Evolutionary conservation across 495 filamentous ascomycete genomes (phyloP).

Genomic region (Trypethelium eluteriae): DNA sequence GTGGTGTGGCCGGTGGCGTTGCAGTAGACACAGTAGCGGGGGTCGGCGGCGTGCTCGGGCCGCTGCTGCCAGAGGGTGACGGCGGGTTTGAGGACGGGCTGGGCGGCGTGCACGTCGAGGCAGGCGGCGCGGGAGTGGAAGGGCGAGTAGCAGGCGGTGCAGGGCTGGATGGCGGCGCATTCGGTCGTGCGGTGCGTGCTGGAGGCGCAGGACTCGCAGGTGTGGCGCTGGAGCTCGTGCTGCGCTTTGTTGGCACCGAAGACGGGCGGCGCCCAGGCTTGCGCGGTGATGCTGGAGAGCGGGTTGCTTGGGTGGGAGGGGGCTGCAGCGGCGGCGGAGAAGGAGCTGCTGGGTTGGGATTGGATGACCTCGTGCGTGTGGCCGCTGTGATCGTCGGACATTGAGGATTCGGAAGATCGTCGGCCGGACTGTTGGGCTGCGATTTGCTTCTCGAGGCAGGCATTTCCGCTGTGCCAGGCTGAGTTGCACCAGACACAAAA

Average conservation of each 20-base stretch:
- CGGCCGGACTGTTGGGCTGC: neutral
- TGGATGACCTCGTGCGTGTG: neutral
- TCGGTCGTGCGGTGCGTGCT: neutral
- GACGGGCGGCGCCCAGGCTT: neutral
- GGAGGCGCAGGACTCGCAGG: conserved; percentile 5
- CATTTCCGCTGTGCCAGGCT: neutral
- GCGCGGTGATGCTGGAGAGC: neutral
- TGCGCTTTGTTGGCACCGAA: neutral
- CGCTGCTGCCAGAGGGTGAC: conserved; percentile 4
- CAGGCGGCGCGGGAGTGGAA: conserved; percentile 1
- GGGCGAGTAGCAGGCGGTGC: conserved; percentile 1
- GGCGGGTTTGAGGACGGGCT: conserved; percentile 10
- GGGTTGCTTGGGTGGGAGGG: neutral
- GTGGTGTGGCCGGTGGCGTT: neutral
- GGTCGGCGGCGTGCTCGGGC: neutral
- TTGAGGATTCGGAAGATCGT: neutral
- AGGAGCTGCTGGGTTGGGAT: neutral
- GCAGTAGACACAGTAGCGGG: conserved; percentile 9
- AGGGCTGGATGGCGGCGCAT: neutral
- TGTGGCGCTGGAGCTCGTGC: neutral
- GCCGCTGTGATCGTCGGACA: neutral
- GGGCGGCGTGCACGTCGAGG: conserved; percentile 9
- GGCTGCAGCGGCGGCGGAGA: neutral
- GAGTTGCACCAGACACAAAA: neutral
- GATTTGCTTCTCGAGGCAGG: neutral